These are phyloP conservation scores for Camillea tinctor DNA, from an alignment of 2,329 filamentous ascomycete genomes.

Conservation along the genomic window DNA sequence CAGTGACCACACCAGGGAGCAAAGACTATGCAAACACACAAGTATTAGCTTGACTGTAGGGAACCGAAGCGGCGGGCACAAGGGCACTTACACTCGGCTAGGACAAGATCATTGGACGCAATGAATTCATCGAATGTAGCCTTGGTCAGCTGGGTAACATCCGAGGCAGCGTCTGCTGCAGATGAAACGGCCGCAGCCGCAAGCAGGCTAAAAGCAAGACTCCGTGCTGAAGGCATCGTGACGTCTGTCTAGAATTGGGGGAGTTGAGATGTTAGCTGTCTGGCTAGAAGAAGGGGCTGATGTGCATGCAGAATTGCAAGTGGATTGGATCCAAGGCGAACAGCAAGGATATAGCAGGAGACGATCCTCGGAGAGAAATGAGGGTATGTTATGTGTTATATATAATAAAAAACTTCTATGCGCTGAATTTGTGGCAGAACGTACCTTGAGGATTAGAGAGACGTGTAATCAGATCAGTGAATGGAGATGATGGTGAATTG, in stretches of 20 bases:
- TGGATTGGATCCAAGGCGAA: not conserved
- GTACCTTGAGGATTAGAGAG: slow-evolving; percentile 12
- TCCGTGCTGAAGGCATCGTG: slow-evolving; percentile 32
- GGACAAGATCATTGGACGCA: slow-evolving; percentile 79
- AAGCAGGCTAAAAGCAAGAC: slow-evolving; percentile 52
- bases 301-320: too few species aligned
- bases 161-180: slow-evolving; percentile 65
- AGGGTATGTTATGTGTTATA: too few species aligned
- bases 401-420: too few species aligned
- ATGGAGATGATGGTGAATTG: slow-evolving; percentile 6
- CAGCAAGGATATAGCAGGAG: slow-evolving; percentile 1
- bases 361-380: too few species aligned
- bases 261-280: slow-evolving; percentile 4
- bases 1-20: slow-evolving; percentile 98
- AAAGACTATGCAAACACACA: slow-evolving; percentile 61
- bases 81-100: slow-evolving; percentile 78
- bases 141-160: slow-evolving; percentile 81
- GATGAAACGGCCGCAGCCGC: slow-evolving; percentile 56
- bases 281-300: not conserved
- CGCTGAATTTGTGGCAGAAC: slow-evolving; percentile 2
- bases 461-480: slow-evolving; percentile 5
- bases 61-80: not conserved
- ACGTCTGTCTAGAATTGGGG: slow-evolving; percentile 10
- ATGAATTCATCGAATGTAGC: slow-evolving; percentile 87
- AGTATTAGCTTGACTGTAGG: slow-evolving; percentile 35